Evolutionary conservation across 805 yeast genomes (phyloP), one percentile per base, ranked within the genome.

Genomic region (Kazachstania taianensis): DNA sequence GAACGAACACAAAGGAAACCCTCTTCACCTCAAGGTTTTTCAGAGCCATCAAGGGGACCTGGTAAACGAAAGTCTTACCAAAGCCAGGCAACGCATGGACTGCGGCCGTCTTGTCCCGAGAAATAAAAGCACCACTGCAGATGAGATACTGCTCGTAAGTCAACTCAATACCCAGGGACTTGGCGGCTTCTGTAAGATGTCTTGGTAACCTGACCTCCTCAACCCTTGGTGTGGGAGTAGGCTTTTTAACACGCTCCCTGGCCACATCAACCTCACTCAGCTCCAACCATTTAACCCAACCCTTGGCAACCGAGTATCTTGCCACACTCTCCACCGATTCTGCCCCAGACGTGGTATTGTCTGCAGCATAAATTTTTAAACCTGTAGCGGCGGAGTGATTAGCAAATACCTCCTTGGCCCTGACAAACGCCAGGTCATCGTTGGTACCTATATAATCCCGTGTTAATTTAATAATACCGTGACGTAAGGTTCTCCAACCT

Each of bases 61-160:
- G 22, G 5, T 18, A 30, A 12, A 30, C 9, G 14, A 19, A 18
- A 18, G 22, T 30, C 23, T 30, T 30, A 18, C 22, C 33, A 14
- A 13, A 30, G 23, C 23, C 33, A 18, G 33, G 33, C 3, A 19
- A 14, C 10, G 33, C 22, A 13, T 30, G 33, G 19, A 30, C 22
- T 17, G 33, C 13, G 14, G 19, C 23, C 2, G 16, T 3, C n/a
- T 26, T 14, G 17, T 26, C 29, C 3, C 3, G 9, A 26, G 15
- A 3, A 15, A 3, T 12, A 5, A 10, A 26, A 10, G 13, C 17
- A 2, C 2, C 29, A 3, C 17, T 26, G 17, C 15, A 3, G 3
- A 22, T n/a, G 4, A 9, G 12, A 9, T 22, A n/a, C 12, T 22
- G 4, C 3, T n/a, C 25, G n/a, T n/a, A n/a, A n/a, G n/a, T n/a